Evolutionary conservation across 140 eudicot species (phyloP), one percentile per base, ranked within the genome.

Genomic region (Anethum foeniculum): DNA sequence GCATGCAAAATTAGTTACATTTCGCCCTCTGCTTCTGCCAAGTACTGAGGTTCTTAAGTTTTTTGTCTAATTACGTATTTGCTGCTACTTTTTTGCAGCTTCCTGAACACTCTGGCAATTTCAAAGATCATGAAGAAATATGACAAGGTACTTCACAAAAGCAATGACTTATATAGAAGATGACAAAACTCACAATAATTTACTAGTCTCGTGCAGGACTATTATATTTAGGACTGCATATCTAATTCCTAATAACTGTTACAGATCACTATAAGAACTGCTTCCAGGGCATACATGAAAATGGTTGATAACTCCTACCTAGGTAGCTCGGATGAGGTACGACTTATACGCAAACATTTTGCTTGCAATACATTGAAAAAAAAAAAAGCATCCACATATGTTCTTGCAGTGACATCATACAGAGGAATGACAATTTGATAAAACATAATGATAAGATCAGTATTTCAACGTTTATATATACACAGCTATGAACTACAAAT

Each of bases 51-150:
- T 60, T 25, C 69, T 25, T n/a, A 60, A 60, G 28, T 3, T 60
- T 60, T n/a, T n/a, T 2, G 1, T 15, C 28, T 5, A 60, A 10
- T 60, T 60, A n/a, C 28, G 10, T 60, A 3, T 60, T 9, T 25
- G 71, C 18, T 25, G 36, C 7, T 62, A 62, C 71, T 25, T 54
- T 54, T 12, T 62, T 62, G 71, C 71, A 86, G 91, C 23, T 90
- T 86, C 77, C 73, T 90, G 82, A 90, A 90, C 67, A 84, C 71
- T 62, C 13, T 86, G 85, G 91, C 91, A 47, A 81, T 86, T 82
- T 86, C 90, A 69, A 90, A 88, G 87, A 88, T 90, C 84, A 84
- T 90, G 94, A 90, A 90, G 87, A 90, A 90, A 75, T 88, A 90
- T 7, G 91, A 90, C 74, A 88, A 88, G 94, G 94, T 90, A 62